A percentile compares a stretch with the other conserved stretches of the same genome.
These are phyloP conservation scores for Ceratocystis cacaofunesta DNA, from an alignment of 2,329 filamentous ascomycete genomes.

Conservation along the genomic window DNA sequence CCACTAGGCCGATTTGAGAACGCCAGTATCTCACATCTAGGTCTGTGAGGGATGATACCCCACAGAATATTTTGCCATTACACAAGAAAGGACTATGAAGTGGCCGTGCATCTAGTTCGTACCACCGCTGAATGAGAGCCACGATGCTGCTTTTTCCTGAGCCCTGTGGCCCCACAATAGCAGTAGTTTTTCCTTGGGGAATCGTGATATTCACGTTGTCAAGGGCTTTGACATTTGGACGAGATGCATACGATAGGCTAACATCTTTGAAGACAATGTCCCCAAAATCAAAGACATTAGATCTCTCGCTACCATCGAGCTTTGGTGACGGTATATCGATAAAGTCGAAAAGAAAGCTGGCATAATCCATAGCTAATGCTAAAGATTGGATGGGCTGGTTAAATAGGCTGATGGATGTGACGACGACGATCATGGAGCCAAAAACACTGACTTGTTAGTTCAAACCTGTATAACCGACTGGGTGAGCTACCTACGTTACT, in stretches of 20 bases:
- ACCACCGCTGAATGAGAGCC: slow-evolving; percentile 57
- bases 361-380: slow-evolving; percentile 25
- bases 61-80: slow-evolving; percentile 33
- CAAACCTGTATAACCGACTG: neutral
- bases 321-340: slow-evolving; percentile 26
- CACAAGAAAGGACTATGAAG: slow-evolving; percentile 18
- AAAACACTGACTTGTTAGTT: slow-evolving; percentile 18
- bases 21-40: slow-evolving; percentile 51
- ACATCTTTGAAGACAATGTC: slow-evolving; percentile 50
- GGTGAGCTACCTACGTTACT: slow-evolving; percentile 18
- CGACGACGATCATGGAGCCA: slow-evolving; percentile 22
- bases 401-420: slow-evolving; percentile 23
- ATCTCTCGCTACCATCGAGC: neutral
- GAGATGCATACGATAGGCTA: slow-evolving; percentile 57
- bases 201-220: slow-evolving; percentile 44
- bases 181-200: slow-evolving; percentile 50
- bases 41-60: slow-evolving; percentile 37
- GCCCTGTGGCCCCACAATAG: slow-evolving; percentile 59
- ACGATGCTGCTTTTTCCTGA: slow-evolving; percentile 63
- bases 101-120: slow-evolving; percentile 29
- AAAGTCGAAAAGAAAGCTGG: slow-evolving; percentile 26
- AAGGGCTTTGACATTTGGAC: slow-evolving; percentile 49
- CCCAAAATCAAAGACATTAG: slow-evolving; percentile 31
- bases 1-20: slow-evolving; percentile 48
- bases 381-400: slow-evolving; percentile 26